phyloP scores from a whole-genome alignment of 176 grass and related monocot species.

The Aegilops umbellulata region DNA sequence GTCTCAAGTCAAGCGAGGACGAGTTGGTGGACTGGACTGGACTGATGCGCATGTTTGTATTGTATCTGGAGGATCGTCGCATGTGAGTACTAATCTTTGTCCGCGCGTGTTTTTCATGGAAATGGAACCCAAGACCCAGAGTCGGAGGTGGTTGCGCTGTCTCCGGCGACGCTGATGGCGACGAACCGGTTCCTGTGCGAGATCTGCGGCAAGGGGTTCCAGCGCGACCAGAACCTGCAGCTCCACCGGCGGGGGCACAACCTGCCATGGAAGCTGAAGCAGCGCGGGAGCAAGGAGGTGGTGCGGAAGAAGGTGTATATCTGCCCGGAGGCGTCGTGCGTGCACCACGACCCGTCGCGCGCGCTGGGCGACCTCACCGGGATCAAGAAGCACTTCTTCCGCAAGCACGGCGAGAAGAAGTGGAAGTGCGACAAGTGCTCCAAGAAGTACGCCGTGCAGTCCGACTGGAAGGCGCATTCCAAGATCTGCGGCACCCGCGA shows the following conservation, averaged over 20 bases:
- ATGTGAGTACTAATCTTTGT: not conserved
- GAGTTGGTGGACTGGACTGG: not conserved
- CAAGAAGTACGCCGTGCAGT: constrained; percentile 97
- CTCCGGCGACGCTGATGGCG: constrained; percentile 93
- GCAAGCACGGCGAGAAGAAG: constrained; percentile 99
- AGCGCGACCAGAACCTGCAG: constrained; percentile 99
- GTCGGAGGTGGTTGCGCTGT: constrained; percentile 87
- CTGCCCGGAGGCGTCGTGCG: constrained; percentile 79
- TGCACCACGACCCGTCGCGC: constrained; percentile 81
- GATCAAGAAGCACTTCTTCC: constrained; percentile 98
- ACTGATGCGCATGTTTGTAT: not conserved
- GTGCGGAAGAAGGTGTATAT: constrained; percentile 76
- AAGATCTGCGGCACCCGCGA: constrained; percentile 96
- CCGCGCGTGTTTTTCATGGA: not conserved
- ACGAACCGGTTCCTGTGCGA: constrained; percentile 96
- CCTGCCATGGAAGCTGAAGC: constrained; percentile 99
- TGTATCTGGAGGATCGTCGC: not conserved
- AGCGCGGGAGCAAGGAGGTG: constrained; percentile 50
- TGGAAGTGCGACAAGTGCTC: constrained; percentile 99
- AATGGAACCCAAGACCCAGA: constrained; percentile 51
- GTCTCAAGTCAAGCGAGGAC: not conserved
- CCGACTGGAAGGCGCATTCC: constrained; percentile 99
- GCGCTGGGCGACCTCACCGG: constrained; percentile 93
- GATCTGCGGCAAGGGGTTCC: constrained; percentile 96
- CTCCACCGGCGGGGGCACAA: constrained; percentile 96